phyloP scores from a whole-genome alignment of 352 stramenopile genomes.

The Pythium periplocum region DNA sequence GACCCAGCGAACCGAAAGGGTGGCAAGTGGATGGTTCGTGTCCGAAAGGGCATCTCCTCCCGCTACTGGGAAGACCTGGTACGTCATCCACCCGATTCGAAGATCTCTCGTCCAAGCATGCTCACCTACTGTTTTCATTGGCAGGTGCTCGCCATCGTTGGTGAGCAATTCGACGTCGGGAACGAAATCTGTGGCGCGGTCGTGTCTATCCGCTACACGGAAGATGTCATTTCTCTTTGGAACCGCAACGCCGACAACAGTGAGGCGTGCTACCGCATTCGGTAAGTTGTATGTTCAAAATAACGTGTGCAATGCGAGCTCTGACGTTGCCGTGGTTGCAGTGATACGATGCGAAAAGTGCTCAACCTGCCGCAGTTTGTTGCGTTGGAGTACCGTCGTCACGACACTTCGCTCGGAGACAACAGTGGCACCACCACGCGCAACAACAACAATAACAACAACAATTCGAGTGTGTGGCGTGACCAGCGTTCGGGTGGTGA shows the following conservation, averaged over 20 bases:
- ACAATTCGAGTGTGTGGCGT: constrained; percentile 7
- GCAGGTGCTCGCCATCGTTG: constrained; percentile 88
- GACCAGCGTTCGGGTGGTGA: constrained; percentile 15
- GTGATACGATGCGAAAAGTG: constrained; percentile 86
- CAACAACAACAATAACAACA: background rate
- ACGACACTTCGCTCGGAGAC: constrained; percentile 66
- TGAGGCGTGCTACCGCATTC: constrained; percentile 81
- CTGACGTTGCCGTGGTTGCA: constrained; percentile 6
- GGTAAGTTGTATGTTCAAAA: constrained; percentile 22
- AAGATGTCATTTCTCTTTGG: constrained; percentile 94
- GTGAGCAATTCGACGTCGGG: constrained; percentile 92
- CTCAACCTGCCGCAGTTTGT: constrained; percentile 90
- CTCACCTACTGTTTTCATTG: too few relatives aligned
- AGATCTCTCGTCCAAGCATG: too few relatives aligned
- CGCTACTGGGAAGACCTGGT: constrained; percentile 92
- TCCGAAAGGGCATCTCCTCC: constrained; percentile 89
- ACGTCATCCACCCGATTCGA: constrained; percentile 2
- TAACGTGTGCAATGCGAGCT: background rate
- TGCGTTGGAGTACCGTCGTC: constrained; percentile 89
- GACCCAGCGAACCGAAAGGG: constrained; percentile 87
- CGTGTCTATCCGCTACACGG: constrained; percentile 89
- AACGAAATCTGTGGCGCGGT: constrained; percentile 92
- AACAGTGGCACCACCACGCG: constrained; percentile 2
- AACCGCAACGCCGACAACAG: constrained; percentile 93
- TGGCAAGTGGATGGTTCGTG: constrained; percentile 91